Base-by-base conservation (phyloP, 306 rosid species). In the Fagus sylvatica region DNA sequence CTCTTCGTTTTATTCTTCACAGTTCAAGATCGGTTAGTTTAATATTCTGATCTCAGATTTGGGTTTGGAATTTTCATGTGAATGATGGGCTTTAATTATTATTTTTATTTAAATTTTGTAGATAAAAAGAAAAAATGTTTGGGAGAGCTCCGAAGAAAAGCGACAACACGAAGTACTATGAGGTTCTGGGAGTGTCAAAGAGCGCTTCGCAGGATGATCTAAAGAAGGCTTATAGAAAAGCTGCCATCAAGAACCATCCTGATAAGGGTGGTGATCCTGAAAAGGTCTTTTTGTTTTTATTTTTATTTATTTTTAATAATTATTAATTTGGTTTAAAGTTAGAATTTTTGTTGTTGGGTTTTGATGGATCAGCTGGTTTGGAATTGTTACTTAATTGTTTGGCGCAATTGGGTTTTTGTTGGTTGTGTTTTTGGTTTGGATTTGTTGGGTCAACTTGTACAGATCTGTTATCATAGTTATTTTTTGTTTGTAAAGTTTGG, bases 191-290 rank as follows among this genome's bases (percentile, higher is more conserved):
- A 76, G 91, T 87, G 37, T 78, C 91, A 1, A 87, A 85, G 78
- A 77, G 39, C 72, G 88, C 91, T 67, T 84, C 88, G 60, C 91
- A 79, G 53, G 91, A 87, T 41, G 91, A 87, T 74, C 91, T 87
- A 4, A 87, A 87, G 79, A 87, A 87, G 85, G 91, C 91, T 37
- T 87, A 87, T 17, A 75, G 87, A 32, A 87, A 87, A 72, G 91
- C 91, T 13, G 88, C 89, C 72, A 85, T 87, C 40, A 87, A 87
- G 74, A 87, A 87, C 73, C 91, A 87, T 53, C 87, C 88, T 1
- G 89, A 87, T 61, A 87, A 87, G 78, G 91, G 91, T 15, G 91
- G 91, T 16, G 91, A 87, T 76, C 87, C 88, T 1, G 91, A 87
- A 39, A 87, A 87, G 86, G 90, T 86, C 6, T 53, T 30, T 9